Base-by-base conservation (phyloP, 2,329 filamentous ascomycete species). In the Acarospora socialis region DNA sequence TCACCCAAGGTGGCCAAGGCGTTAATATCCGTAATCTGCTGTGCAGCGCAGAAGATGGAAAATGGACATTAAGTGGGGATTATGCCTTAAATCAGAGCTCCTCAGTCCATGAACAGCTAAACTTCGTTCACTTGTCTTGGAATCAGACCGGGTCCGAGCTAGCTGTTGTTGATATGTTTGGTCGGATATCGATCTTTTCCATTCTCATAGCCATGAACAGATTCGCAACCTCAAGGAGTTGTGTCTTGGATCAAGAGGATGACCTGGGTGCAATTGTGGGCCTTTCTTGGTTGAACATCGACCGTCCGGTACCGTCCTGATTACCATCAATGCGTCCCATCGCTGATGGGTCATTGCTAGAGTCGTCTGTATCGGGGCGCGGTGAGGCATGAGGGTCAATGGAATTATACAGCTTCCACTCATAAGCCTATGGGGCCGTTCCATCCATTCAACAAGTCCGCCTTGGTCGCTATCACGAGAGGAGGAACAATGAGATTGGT, bases 61-160 rank as follows among this genome's bases (percentile, higher is more conserved):
- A 65, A 23, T 94, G 86, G 83, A 66, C 66, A 5, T 61, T 94
- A 28, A 80, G 78, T 45, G 73, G 81, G 37, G 70, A 80, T n/a
- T 77, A 71, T 3, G 59, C 65, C 1, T 66, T 77, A 34, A 53
- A 64, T n/a, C 66, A 71, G 7, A 64, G 83, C 40, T 63, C 68
- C 10, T 66, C 70, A 26, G 60, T 68, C n/a, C 62, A 70, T 26
- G 68, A 73, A 17, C 69, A 73, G 2, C 73, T 73, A 18, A 73
- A 70, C 3, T 64, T 93, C 23, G 73, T 80, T 12, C 86, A 94
- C 54, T 57, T 98, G 7, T 76, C 73, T 32, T 95, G 86, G 83
- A 81, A 80, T 30, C 73, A 76, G 9, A 66, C 69, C 4, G 78
- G 73, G 21, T 74, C 77, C 2, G 90, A 95, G 44, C 65, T 98